Base-by-base conservation (phyloP, 441 rosid genomes). In the Populus tomentosa region DNA sequence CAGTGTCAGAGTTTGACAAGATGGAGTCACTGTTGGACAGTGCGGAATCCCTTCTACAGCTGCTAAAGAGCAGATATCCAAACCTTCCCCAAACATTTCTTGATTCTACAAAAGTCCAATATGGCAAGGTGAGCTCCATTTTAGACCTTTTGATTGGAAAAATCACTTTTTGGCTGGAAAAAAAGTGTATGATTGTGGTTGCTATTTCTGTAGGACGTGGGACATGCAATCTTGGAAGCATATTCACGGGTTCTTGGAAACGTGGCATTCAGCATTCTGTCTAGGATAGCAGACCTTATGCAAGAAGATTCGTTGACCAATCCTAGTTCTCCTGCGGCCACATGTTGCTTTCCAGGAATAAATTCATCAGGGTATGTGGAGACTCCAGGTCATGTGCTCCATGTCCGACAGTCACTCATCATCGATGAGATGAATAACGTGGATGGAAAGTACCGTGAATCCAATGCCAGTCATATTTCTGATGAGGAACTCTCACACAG, bases 11-110 rank as follows among this genome's bases (percentile, higher is more conserved):
- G n/a, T n/a, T n/a, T n/a, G n/a, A n/a, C n/a, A n/a, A n/a, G n/a
- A n/a, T n/a, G n/a, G n/a, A n/a, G n/a, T n/a, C n/a, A n/a, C n/a
- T n/a, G n/a, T n/a, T n/a, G n/a, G n/a, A n/a, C n/a, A n/a, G n/a
- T n/a, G n/a, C 65, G 0, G 94, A 89, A 80, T 82, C 87, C 53
- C 91, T 92, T 73, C 73, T 88, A 66, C 86, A 77, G 69, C 83
- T 82, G 65, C 84, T 96, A 64, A 94, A 92, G 86, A 73, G 79
- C 67, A 86, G 76, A 80, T 84, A 88, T 81, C 97, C 90, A 4
- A 93, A 88, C 82, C 97, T 94, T 73, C 94, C 99, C 62, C 97
- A 85, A 11, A 85, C 99, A 28, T 94, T 92, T 84, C 90, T 94
- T 18, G 91, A 92, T 74, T 90, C 90, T 67, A 87, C 92, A 53